These are phyloP conservation scores for Phytopythium oedochilum DNA, from an alignment of 352 stramenopile genomes.

Conservation along the genomic window DNA sequence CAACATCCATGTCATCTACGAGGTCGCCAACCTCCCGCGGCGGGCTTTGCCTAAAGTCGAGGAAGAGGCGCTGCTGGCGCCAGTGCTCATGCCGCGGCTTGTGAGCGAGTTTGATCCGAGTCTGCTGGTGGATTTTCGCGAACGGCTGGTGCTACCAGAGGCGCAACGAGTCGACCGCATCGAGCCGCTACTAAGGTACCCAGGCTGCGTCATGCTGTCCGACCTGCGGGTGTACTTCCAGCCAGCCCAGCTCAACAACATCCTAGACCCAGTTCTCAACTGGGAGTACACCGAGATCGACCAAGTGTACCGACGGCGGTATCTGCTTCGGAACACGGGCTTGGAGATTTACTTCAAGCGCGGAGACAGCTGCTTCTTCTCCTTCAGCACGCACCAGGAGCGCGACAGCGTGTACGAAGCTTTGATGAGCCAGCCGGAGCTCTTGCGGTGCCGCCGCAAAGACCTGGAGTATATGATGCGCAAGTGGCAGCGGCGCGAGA, in stretches of 20 bases:
- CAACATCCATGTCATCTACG: constrained; percentile 53
- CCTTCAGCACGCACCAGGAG: constrained; percentile 53
- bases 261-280: constrained; percentile 81
- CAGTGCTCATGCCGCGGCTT: constrained; percentile 52
- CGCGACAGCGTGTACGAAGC: constrained; percentile 76
- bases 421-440: constrained; percentile 49
- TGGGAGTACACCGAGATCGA: constrained; percentile 77
- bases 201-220: constrained; percentile 84
- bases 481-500: constrained; percentile 60
- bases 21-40: constrained; percentile 43
- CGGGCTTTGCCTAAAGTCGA: constrained; percentile 52
- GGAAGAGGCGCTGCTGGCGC: constrained; percentile 56
- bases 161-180: constrained; percentile 67
- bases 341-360: constrained; percentile 82
- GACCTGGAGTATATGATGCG: constrained; percentile 56
- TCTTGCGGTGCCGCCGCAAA: constrained; percentile 37
- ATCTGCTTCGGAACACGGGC: constrained; percentile 84
- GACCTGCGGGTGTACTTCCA: constrained; percentile 88
- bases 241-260: constrained; percentile 89
- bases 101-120: constrained; percentile 73
- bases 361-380: constrained; percentile 81
- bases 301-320: constrained; percentile 82
- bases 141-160: constrained; percentile 48
- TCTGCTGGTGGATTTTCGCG: constrained; percentile 81
- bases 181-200: constrained; percentile 82